These are phyloP conservation scores for Microsporum canis DNA, from an alignment of 2,329 filamentous ascomycete species.

Conservation along the genomic window DNA sequence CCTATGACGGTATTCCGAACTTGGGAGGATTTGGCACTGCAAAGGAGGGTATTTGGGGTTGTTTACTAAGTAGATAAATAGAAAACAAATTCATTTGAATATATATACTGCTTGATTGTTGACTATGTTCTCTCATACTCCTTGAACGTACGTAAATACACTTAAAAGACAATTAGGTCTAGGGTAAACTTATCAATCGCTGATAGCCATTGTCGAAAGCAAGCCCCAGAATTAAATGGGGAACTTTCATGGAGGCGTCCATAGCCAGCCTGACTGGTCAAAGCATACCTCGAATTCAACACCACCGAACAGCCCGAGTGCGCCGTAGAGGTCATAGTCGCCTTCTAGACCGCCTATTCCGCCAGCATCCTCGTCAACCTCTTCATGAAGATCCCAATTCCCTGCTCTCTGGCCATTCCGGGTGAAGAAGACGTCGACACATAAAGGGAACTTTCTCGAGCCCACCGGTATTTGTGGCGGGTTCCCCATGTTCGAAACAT, in stretches of 20 bases:
- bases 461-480: constrained; percentile 1
- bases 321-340: constrained; percentile 52
- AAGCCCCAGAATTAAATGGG: too few relatives aligned
- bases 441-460: constrained; percentile 10
- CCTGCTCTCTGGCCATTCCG: constrained; percentile 43
- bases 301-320: constrained; percentile 51
- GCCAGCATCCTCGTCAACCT: constrained; percentile 46
- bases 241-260: constrained; percentile 16
- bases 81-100: too few relatives aligned
- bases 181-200: too few relatives aligned
- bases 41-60: background rate
- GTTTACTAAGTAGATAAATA: too few relatives aligned
- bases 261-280: constrained; percentile 39
- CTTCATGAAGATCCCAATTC: constrained; percentile 50
- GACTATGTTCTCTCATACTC: too few relatives aligned
- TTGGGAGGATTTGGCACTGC: background rate
- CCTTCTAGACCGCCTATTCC: constrained; percentile 55
- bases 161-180: too few relatives aligned
- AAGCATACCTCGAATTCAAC: constrained; percentile 50
- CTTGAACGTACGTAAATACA: too few relatives aligned
- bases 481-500: constrained; percentile 4
- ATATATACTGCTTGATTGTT: background rate
- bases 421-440: constrained; percentile 49
- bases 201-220: too few relatives aligned
- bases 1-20: background rate